phyloP scores from a whole-genome alignment of 768 basidiomycete species.

The Calocybe gangraenosa region DNA sequence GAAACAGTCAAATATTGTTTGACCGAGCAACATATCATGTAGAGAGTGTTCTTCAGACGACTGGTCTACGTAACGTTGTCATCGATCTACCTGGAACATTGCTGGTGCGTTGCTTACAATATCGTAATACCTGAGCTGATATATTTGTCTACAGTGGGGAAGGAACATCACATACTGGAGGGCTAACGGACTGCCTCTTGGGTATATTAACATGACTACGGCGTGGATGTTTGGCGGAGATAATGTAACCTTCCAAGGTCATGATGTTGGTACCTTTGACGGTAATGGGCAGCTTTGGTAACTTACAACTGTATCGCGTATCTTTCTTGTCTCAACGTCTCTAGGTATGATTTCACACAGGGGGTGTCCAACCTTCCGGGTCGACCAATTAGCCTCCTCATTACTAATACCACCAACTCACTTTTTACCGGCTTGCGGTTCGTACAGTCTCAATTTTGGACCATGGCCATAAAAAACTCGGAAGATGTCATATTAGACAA shows the following conservation, averaged over 20 bases:
- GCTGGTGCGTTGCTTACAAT: constrained; percentile 20
- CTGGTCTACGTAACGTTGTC: constrained; percentile 25
- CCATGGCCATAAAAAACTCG: constrained; percentile 30
- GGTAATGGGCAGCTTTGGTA: constrained; percentile 39
- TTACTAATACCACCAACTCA: constrained; percentile 31
- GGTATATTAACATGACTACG: constrained; percentile 32
- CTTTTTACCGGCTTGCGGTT: constrained; percentile 31
- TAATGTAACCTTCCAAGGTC: constrained; percentile 23
- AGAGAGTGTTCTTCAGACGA: constrained; percentile 27
- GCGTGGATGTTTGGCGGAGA: constrained; percentile 34
- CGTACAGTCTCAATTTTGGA: constrained; percentile 40
- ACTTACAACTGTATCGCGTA: not conserved
- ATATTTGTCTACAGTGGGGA: constrained; percentile 21
- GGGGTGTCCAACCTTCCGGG: constrained; percentile 33
- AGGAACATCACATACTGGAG: constrained; percentile 35
- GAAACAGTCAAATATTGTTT: constrained; percentile 22
- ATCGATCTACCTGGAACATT: constrained; percentile 32
- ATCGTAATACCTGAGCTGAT: not conserved
- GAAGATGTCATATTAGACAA: constrained; percentile 31
- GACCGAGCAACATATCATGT: constrained; percentile 30
- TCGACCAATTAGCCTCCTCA: constrained; percentile 32
- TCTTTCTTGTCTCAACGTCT: not conserved
- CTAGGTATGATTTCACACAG: constrained; percentile 33
- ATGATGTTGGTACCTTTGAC: constrained; percentile 33
- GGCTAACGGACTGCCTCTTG: constrained; percentile 26